A percentile compares a stretch with the other conserved stretches of the same genome.
These are phyloP conservation scores for Theileria sp. DNA, from an alignment of 169 alveolate species.

Conservation along the genomic window DNA sequence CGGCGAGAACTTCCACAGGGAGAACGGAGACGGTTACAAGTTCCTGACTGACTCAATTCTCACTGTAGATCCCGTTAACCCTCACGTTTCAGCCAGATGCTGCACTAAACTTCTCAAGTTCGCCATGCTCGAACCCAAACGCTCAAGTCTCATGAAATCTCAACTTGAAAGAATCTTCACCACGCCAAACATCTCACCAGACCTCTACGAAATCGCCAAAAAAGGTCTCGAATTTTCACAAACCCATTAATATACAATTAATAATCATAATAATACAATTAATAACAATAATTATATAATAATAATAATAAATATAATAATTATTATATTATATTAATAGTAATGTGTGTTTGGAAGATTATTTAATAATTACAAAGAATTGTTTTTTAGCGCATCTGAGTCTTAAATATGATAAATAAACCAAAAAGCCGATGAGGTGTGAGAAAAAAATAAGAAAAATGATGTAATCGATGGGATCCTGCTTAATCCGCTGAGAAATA, in stretches of 20 bases:
- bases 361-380: slow-evolving; percentile 24
- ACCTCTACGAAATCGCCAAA: slow-evolving; percentile 70
- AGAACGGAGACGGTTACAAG: slow-evolving; percentile 80
- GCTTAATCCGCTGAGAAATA: slow-evolving; percentile 15
- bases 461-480: slow-evolving; percentile 48
- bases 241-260: background rate
- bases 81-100: slow-evolving; percentile 76
- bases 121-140: slow-evolving; percentile 66
- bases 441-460: slow-evolving; percentile 20
- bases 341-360: background rate
- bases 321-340: background rate
- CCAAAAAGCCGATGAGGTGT: slow-evolving; percentile 58
- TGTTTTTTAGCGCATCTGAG: slow-evolving; percentile 39
- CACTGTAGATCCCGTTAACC: slow-evolving; percentile 74
- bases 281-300: too few relatives aligned
- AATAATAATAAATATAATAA: too few relatives aligned
- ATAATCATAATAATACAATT: background rate
- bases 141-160: slow-evolving; percentile 66
- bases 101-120: slow-evolving; percentile 67
- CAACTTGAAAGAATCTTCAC: slow-evolving; percentile 66
- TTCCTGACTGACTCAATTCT: slow-evolving; percentile 78
- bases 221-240: slow-evolving; percentile 48
- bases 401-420: slow-evolving; percentile 30
- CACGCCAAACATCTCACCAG: slow-evolving; percentile 67
- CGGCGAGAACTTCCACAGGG: slow-evolving; percentile 73